Base-by-base conservation (phyloP, 345 rosid species). In the Salix exigua region DNA sequence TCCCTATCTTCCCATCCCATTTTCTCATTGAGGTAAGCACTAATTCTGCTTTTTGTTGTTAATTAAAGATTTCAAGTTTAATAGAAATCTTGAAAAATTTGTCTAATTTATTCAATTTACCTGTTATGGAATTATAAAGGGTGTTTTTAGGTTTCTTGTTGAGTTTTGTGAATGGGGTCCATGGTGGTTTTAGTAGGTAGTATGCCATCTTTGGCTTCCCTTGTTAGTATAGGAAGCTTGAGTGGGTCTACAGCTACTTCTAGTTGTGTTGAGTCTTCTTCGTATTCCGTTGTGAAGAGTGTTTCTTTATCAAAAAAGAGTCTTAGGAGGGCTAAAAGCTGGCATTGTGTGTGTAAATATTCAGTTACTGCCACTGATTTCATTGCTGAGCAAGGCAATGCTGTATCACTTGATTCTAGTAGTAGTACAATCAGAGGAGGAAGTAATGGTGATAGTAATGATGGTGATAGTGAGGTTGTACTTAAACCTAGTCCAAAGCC, bases 401-500 rank as follows among this genome's bases (percentile, higher is more conserved):
- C 89, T 2, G 81, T 85, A 38, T 87, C 94, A 62, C 76, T 83
- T 74, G 84, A 88, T 80, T 79, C 72, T 42, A 73, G 88, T 81
- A 78, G 77, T 84, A 42, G 8, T 71, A 75, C 85, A 26, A 84
- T 82, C 82, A 86, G 77, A 74, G 89, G 75, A 51, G 83, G 83
- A 71, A 79, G 61, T 69, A 73, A 38, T 70, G 69, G 17, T 82
- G 86, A 62, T 63, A 76, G 26, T 69, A 67, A 14, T 82, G 85
- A 55, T 66, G 90, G 73, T 73, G 95, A 87, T 74, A 67, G 46
- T 28, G 97, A 85, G 75, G 73, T 89, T 74, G 86, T 89, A 23
- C 92, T 93, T 48, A 91, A 89, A 85, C 91, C 96, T 70, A 84
- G 92, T 72, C 99, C 98, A 38, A 96, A 79, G 82, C 98, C 98